Base-by-base conservation (phyloP, 257 asterid genomes). In the Rubia yunnanensis region DNA sequence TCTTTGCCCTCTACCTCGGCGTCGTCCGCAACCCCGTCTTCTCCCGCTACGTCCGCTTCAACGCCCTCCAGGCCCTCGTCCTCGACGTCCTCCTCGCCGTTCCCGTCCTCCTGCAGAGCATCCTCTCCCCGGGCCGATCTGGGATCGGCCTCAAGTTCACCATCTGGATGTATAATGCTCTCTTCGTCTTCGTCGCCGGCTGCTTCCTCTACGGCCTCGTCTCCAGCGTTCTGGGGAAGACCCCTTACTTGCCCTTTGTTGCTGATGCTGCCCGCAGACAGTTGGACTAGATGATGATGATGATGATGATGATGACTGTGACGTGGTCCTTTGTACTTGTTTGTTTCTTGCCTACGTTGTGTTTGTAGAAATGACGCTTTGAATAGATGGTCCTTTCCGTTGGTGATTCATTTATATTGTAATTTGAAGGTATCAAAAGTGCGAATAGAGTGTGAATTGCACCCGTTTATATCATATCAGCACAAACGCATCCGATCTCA, bases 191-290 rank as follows among this genome's bases (percentile, higher is more conserved):
- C 48, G 87, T 92, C 7, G 76, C 85, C 69, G 91, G 72, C 10
- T 92, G 96, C 69, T 92, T 92, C 73, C 15, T 82, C 6, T 87
- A 92, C 69, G 96, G 97, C 62, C 82, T 92, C 5, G 84, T 80
- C 22, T 67, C 73, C 32, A 83, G 90, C 54, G 74, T 92, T 4
- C 71, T 92, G 2, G 99, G 99, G 36, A 92, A 84, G 76, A 92
- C 95, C 22, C 96, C 97, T 3, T 84, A 87, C 70, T 70, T 90
- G 79, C 97, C 97, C 30, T 55, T 89, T 31, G 97, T 90, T 49
- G 94, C 95, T 26, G 86, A 84, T 27, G 99, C 99, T 18, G 97
- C 95, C 27, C 82, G 79, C 31, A 82, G 91, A 32, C 97, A 89
- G 65, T 34, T 89, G 10, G 71, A 72, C 67, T 65, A 27, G 26